Conservation (phyloP, 345 rosid species). For the Populus tremula region DNA sequence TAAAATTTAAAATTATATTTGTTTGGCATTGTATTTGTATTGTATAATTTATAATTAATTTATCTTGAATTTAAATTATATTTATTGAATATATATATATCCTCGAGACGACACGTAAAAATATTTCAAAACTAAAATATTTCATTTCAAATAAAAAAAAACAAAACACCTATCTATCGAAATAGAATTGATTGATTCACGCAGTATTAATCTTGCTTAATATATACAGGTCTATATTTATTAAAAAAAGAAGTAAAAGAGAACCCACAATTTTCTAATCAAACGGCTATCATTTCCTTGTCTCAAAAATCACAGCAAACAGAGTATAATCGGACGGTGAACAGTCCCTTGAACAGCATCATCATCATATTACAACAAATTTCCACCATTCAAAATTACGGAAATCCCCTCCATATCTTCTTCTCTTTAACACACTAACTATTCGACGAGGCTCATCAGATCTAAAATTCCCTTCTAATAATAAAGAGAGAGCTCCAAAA, state of each 20-base stretch:
- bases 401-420: not conserved
- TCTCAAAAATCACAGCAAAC: not conserved
- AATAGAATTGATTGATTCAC: too few relatives aligned
- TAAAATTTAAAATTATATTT: too few relatives aligned
- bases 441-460: not conserved
- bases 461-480: not conserved
- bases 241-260: not conserved
- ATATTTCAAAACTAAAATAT: too few relatives aligned
- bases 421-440: not conserved
- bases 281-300: not conserved
- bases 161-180: too few relatives aligned
- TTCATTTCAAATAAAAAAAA: too few relatives aligned
- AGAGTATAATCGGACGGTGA: not conserved
- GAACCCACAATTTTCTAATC: slow-evolving; percentile 11
- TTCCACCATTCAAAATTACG: not conserved
- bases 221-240: not conserved
- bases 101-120: too few relatives aligned
- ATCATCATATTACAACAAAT: not conserved
- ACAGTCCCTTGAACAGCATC: slow-evolving; percentile 3
- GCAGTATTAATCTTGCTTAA: not conserved
- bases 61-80: too few relatives aligned
- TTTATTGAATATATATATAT: too few relatives aligned
- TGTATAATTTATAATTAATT: too few relatives aligned
- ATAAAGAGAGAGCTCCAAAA: not conserved
- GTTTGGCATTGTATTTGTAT: too few relatives aligned